Conservation (phyloP, 805 yeast genomes). For the Yarrowia porcina region DNA sequence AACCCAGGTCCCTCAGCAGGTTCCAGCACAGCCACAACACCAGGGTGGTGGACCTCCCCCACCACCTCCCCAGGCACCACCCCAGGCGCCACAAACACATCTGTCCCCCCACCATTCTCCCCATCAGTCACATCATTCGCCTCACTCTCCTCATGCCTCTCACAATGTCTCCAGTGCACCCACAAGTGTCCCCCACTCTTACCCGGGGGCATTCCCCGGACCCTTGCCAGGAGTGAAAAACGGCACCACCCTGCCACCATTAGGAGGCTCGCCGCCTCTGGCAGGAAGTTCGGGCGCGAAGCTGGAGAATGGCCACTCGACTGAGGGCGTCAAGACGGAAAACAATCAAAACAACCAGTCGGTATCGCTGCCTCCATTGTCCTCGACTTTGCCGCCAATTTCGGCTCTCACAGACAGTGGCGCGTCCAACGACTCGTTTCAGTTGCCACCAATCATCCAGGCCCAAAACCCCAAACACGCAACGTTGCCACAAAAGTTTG, state of each 20-base stretch:
- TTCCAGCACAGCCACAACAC: neutral
- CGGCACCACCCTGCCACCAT: neutral
- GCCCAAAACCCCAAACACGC: conserved; percentile 22
- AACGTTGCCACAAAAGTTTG: conserved; percentile 15
- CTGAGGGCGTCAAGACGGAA: neutral
- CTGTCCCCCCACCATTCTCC: neutral
- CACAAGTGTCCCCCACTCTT: neutral
- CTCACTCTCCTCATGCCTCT: neutral
- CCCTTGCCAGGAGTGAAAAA: neutral
- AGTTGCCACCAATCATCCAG: conserved; percentile 24
- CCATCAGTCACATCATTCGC: neutral
- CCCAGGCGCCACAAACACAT: no score
- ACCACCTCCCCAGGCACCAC: neutral
- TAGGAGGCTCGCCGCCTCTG: neutral
- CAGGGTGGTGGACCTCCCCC: neutral
- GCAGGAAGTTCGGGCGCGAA: neutral
- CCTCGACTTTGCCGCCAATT: neutral
- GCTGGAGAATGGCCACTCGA: neutral
- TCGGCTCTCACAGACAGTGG: neutral
- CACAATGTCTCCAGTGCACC: neutral
- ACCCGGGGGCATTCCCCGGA: neutral
- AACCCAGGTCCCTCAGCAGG: neutral
- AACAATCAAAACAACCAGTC: neutral
- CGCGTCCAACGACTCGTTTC: neutral
- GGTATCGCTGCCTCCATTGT: neutral